phyloP scores from a whole-genome alignment of 1,284 basidiomycete species.

The Pisolithus thermaeus region DNA sequence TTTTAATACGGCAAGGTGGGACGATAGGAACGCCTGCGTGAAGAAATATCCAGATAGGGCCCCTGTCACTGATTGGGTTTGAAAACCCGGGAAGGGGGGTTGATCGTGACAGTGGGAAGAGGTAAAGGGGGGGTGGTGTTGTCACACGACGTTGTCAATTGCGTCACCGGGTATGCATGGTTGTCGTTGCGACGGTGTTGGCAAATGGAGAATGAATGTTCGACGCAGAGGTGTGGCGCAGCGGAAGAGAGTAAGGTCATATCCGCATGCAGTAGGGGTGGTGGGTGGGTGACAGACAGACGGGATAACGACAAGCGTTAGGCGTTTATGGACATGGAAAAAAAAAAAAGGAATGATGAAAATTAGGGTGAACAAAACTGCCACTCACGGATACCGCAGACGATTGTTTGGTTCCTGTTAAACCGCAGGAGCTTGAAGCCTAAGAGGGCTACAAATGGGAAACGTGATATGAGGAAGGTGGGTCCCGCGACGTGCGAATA shows the following conservation, averaged over 20 bases:
- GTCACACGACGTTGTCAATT: background rate
- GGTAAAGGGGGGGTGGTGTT: background rate
- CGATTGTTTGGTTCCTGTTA: constrained; percentile 55
- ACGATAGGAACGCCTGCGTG: constrained; percentile 48
- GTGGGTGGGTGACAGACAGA: no score
- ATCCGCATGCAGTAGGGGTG: no score
- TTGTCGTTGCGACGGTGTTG: background rate
- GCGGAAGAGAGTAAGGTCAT: no score
- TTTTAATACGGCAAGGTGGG: constrained; percentile 35
- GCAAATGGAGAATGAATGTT: no score
- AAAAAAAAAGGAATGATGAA: constrained; percentile 9
- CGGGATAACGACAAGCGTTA: no score
- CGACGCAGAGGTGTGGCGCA: no score
- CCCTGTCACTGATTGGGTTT: constrained; percentile 46
- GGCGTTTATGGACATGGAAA: background rate
- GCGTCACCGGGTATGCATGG: background rate
- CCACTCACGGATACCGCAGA: constrained; percentile 58
- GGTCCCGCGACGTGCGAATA: no score
- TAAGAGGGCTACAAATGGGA: constrained; percentile 44
- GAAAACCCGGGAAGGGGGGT: background rate
- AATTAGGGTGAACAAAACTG: constrained; percentile 7
- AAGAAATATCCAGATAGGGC: constrained; percentile 64
- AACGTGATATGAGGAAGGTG: background rate
- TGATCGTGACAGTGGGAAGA: background rate
- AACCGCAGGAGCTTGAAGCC: constrained; percentile 55